These are phyloP conservation scores for Penicillium fimorum DNA, from an alignment of 495 filamentous ascomycete genomes.

Conservation along the genomic window DNA sequence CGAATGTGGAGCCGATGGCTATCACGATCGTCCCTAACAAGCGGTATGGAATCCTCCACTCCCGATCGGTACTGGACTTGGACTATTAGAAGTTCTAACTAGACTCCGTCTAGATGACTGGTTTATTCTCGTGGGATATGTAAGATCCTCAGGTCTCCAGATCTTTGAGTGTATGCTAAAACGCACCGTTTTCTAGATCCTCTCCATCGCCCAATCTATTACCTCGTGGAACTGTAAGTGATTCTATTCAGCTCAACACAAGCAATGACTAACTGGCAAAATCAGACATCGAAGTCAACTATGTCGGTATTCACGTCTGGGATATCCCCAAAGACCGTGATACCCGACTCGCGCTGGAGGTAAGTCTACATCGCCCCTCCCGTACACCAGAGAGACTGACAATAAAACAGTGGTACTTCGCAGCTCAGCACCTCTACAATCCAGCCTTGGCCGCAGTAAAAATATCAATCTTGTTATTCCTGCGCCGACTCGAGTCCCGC, in stretches of 20 bases:
- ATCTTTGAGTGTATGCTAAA: background rate
- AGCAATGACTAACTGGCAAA: slow-evolving; percentile 11
- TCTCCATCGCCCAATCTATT: slow-evolving; percentile 25
- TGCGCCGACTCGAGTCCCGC: slow-evolving; percentile 44
- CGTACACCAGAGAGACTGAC: background rate
- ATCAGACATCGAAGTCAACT: slow-evolving; percentile 52
- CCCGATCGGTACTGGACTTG: slow-evolving; percentile 12
- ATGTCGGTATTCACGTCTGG: slow-evolving; percentile 46
- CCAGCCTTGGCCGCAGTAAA: slow-evolving; percentile 62
- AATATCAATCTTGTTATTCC: slow-evolving; percentile 52
- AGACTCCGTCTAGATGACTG: slow-evolving; percentile 22
- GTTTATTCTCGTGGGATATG: slow-evolving; percentile 26
- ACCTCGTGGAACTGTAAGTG: slow-evolving; percentile 35
- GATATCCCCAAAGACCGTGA: slow-evolving; percentile 40
- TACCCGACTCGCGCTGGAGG: slow-evolving; percentile 19
- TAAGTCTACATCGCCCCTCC: slow-evolving; percentile 11
- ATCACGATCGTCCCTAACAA: slow-evolving; percentile 27
- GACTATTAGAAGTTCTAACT: slow-evolving; percentile 8
- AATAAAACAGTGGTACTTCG: slow-evolving; percentile 41
- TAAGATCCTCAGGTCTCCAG: slow-evolving; percentile 4
- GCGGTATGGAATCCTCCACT: slow-evolving; percentile 27
- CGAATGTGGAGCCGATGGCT: slow-evolving; percentile 47
- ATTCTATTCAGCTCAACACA: background rate
- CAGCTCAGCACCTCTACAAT: slow-evolving; percentile 62
- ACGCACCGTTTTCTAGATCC: slow-evolving; percentile 10